phyloP scores from a whole-genome alignment of 1,284 basidiomycete genomes.

The Ceratobasidium theobromae region DNA sequence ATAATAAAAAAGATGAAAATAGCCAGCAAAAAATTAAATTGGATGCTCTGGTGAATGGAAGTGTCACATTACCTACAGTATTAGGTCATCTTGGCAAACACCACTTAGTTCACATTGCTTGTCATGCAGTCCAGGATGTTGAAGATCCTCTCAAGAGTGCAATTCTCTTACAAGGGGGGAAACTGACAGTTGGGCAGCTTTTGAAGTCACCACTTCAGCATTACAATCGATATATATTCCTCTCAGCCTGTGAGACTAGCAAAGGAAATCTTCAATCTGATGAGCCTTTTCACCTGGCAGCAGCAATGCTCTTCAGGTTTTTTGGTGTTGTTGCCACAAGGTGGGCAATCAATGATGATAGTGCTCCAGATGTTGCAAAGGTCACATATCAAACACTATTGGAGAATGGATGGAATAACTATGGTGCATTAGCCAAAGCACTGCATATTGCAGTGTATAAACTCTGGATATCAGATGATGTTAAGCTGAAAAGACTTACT shows the following conservation, averaged over 20 bases:
- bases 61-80: no score
- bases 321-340: conserved; percentile 5
- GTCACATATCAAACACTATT: background rate
- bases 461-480: background rate
- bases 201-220: background rate
- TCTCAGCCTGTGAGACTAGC: background rate
- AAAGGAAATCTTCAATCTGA: background rate
- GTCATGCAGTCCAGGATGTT: conserved; percentile 21
- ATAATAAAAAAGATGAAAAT: no score
- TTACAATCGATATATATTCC: background rate
- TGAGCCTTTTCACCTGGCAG: background rate
- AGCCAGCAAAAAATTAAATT: no score
- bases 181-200: conserved; percentile 24
- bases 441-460: background rate
- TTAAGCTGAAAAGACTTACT: background rate
- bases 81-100: background rate
- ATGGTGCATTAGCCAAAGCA: background rate
- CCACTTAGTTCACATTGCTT: conserved; percentile 30
- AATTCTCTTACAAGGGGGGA: conserved; percentile 25
- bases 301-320: background rate
- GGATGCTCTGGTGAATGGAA: no score
- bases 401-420: no score
- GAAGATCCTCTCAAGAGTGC: background rate
- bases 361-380: conserved; percentile 7
- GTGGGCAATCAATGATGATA: conserved; percentile 17